Evolutionary conservation across 2,329 filamentous ascomycete genomes (phyloP).

Genomic region (Fusarium sp.): DNA sequence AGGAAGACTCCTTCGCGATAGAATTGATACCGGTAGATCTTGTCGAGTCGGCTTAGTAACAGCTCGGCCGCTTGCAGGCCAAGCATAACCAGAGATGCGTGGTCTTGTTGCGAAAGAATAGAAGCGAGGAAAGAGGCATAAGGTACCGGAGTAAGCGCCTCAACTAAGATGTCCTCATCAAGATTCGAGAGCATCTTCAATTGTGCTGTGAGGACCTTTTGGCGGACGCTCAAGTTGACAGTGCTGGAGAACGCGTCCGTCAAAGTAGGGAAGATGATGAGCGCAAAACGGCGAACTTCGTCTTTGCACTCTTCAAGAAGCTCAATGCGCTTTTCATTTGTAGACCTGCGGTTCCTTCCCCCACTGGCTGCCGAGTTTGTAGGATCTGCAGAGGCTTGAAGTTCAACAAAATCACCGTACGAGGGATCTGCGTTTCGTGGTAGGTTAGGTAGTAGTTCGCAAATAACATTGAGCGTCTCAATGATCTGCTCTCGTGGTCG

Average conservation of each 20-base stretch:
- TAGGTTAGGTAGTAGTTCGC: slow-evolving; percentile 86
- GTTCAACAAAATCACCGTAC: slow-evolving; percentile 57
- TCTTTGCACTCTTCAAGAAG: slow-evolving; percentile 83
- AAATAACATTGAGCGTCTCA: slow-evolving; percentile 96
- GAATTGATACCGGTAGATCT: slow-evolving; percentile 94
- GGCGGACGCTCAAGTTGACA: slow-evolving; percentile 91
- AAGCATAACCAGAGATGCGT: slow-evolving; percentile 84
- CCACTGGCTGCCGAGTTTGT: slow-evolving; percentile 50
- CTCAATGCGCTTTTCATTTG: slow-evolving; percentile 84
- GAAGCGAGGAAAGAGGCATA: slow-evolving; percentile 96
- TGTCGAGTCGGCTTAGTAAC: slow-evolving; percentile 82
- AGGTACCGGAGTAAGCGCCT: slow-evolving; percentile 86
- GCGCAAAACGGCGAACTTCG: slow-evolving; percentile 89
- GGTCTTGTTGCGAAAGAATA: slow-evolving; percentile 95
- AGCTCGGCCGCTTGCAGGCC: slow-evolving; percentile 91
- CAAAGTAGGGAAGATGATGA: slow-evolving; percentile 92
- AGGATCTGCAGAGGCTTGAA: slow-evolving; percentile 52
- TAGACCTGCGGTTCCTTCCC: slow-evolving; percentile 53
- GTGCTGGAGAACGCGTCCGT: slow-evolving; percentile 98
- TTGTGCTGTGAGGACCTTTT: slow-evolving; percentile 95
- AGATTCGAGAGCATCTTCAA: slow-evolving; percentile 97
- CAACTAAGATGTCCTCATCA: slow-evolving; percentile 84
- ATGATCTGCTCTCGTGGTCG: slow-evolving; percentile 95
- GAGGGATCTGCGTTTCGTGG: slow-evolving; percentile 62
- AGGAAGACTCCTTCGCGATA: slow-evolving; percentile 96